Conservation (phyloP, 768 basidiomycete species). For the Podaxis pistillaris region DNA sequence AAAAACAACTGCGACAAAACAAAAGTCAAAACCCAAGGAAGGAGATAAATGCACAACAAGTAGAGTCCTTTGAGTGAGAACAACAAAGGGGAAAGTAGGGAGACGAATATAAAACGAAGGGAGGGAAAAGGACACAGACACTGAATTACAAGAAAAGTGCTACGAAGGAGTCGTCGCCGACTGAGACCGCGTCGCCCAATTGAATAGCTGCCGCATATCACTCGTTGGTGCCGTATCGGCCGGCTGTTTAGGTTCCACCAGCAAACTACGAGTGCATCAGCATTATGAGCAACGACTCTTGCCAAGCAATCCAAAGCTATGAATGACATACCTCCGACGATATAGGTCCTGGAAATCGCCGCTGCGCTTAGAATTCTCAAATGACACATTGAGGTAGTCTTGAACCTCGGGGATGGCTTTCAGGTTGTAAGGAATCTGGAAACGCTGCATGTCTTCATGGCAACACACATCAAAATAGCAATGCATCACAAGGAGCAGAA, state of each 20-base stretch:
- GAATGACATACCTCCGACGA: slow-evolving; percentile 64
- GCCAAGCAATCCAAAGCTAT: slow-evolving; percentile 1
- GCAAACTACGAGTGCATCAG: slow-evolving; percentile 45
- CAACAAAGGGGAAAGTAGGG: not conserved
- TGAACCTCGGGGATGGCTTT: slow-evolving; percentile 91
- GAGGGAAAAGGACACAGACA: slow-evolving; percentile 5
- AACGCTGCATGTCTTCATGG: slow-evolving; percentile 80
- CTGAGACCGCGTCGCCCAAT: slow-evolving; percentile 70
- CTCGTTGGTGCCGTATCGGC: slow-evolving; percentile 63
- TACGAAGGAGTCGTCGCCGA: slow-evolving; percentile 31
- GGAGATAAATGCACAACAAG: not conserved
- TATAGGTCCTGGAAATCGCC: slow-evolving; percentile 87
- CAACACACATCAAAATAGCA: slow-evolving; percentile 19
- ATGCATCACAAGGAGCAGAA: not conserved
- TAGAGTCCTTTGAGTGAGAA: not conserved
- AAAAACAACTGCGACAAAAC: not conserved
- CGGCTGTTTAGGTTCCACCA: slow-evolving; percentile 81
- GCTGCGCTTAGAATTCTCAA: slow-evolving; percentile 71
- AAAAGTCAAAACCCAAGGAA: not conserved
- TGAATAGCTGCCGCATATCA: slow-evolving; percentile 79
- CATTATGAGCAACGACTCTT: not conserved
- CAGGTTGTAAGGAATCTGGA: slow-evolving; percentile 83
- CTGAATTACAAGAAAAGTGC: not conserved
- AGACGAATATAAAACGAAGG: not conserved
- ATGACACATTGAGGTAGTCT: slow-evolving; percentile 67